phyloP scores from a whole-genome alignment of 2,329 filamentous ascomycete species.

The Macroventuria anomochaeta region DNA sequence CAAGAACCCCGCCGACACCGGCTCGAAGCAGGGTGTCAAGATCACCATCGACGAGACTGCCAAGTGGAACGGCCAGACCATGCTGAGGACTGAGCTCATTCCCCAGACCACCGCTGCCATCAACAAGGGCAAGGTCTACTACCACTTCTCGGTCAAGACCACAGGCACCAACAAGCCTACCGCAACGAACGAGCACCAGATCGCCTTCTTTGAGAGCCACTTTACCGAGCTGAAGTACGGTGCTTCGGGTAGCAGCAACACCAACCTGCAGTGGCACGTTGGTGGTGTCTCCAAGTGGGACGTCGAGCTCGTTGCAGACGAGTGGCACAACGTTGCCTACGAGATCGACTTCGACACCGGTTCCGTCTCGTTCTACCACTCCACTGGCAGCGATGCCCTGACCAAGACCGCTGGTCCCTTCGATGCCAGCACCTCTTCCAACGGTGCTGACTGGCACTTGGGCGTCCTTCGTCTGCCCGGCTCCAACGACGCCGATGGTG shows the following conservation, averaged over 20 bases:
- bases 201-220: constrained; percentile 70
- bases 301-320: constrained; percentile 64
- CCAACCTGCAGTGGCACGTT: constrained; percentile 69
- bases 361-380: constrained; percentile 73
- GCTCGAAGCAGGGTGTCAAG: constrained; percentile 69
- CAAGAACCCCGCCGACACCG: constrained; percentile 70
- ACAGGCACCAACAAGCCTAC: constrained; percentile 65
- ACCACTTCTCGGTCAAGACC: constrained; percentile 73
- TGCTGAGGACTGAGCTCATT: constrained; percentile 77
- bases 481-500: constrained; percentile 57
- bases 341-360: constrained; percentile 70
- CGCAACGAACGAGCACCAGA: constrained; percentile 70
- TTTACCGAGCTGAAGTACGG: constrained; percentile 77
- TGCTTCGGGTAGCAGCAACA: constrained; percentile 56
- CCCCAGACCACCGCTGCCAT: constrained; percentile 71
- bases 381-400: constrained; percentile 65
- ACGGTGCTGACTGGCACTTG: constrained; percentile 75
- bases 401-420: constrained; percentile 66
- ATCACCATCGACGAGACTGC: constrained; percentile 70
- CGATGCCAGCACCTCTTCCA: constrained; percentile 65
- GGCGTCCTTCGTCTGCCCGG: constrained; percentile 71
- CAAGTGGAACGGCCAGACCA: constrained; percentile 73
- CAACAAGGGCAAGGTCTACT: constrained; percentile 69
- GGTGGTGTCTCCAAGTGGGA: constrained; percentile 67
- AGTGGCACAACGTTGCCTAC: constrained; percentile 79